phyloP scores from a whole-genome alignment of 164 flowering plant species.

The Buxus sempervirens region DNA sequence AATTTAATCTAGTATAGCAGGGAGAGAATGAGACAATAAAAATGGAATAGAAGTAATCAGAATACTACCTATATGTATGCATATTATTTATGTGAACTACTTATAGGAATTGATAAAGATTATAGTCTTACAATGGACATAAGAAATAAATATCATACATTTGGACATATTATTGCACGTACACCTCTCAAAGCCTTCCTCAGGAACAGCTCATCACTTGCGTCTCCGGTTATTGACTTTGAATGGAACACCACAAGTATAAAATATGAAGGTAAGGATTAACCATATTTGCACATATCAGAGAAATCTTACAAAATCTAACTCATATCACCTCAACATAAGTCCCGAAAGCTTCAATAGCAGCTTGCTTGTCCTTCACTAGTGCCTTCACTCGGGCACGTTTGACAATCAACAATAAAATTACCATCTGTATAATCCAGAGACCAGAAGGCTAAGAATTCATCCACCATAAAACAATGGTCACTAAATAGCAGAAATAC shows the following conservation, averaged over 20 bases:
- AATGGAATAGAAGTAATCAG: not conserved
- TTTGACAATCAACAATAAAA: conserved; percentile 76
- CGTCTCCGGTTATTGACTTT: conserved; percentile 67
- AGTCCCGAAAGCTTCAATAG: conserved; percentile 85
- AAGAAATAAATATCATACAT: conserved; percentile 36
- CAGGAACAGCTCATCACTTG: conserved; percentile 37
- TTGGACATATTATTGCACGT: conserved; percentile 76
- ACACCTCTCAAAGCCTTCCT: conserved; percentile 78
- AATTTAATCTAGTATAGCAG: no score
- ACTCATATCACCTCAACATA: conserved; percentile 73
- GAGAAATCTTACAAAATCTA: not conserved
- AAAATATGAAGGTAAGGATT: not conserved
- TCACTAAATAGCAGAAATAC: no score
- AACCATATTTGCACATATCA: not conserved
- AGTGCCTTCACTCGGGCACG: conserved; percentile 72
- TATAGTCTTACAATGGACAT: not conserved
- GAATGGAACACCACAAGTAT: conserved; percentile 10
- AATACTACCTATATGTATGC: not conserved
- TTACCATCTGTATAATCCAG: conserved; percentile 69
- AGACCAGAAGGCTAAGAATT: conserved; percentile 18
- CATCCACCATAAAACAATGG: not conserved
- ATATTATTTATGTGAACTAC: not conserved
- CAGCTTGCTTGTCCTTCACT: conserved; percentile 77
- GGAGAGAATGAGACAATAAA: not conserved
- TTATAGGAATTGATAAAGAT: not conserved